Conservation (phyloP, 2,329 filamentous ascomycete species). For the Ilyonectria sp. region DNA sequence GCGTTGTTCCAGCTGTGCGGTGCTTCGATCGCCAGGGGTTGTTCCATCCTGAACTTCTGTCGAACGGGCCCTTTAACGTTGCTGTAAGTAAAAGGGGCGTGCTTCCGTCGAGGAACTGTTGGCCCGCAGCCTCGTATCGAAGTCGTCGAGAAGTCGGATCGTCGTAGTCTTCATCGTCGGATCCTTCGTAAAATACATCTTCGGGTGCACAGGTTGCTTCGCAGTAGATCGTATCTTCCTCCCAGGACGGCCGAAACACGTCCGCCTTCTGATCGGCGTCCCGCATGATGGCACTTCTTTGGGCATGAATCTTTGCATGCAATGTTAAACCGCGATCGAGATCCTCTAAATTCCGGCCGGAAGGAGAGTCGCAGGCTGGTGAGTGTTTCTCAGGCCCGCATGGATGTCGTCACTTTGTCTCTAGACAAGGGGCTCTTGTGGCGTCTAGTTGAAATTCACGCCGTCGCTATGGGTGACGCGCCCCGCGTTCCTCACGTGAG, state of each 20-base stretch:
- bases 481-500: constrained; percentile 54
- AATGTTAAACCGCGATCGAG: constrained; percentile 23
- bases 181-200: constrained; percentile 69
- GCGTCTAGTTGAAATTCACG: constrained; percentile 40
- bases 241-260: constrained; percentile 42
- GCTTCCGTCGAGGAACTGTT: constrained; percentile 70
- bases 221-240: constrained; percentile 61
- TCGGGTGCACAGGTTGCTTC: constrained; percentile 58
- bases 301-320: constrained; percentile 30
- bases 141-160: constrained; percentile 61
- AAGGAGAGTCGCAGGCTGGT: not conserved
- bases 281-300: constrained; percentile 32
- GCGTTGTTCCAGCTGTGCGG: constrained; percentile 35
- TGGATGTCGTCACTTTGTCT: constrained; percentile 26
- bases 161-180: constrained; percentile 70
- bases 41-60: constrained; percentile 50
- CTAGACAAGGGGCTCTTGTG: constrained; percentile 8
- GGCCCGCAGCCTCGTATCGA: constrained; percentile 73
- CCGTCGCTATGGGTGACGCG: constrained; percentile 45
- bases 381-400: constrained; percentile 26
- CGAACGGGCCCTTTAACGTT: constrained; percentile 74
- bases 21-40: constrained; percentile 55
- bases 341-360: constrained; percentile 11
- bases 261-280: constrained; percentile 28
- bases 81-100: constrained; percentile 73